Base-by-base conservation (phyloP, 2,329 filamentous ascomycete genomes). In the Aspergillus arachidicola region DNA sequence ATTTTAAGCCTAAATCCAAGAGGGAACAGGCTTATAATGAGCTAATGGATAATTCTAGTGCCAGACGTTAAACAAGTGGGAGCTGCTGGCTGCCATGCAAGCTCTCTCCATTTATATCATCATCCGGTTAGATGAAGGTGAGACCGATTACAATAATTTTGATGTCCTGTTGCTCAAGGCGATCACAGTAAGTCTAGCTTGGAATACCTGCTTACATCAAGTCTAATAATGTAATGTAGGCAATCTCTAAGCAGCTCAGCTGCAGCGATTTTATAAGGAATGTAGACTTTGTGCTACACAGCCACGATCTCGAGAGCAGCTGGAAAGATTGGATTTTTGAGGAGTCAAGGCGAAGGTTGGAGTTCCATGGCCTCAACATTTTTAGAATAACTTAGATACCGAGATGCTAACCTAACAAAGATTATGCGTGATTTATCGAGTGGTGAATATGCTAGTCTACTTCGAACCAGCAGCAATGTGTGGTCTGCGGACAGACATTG, bases 51-150 rank as follows among this genome's bases (percentile, higher is more conserved):
- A 43, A 12, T 43, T 2, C 3, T 41, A 57, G 55, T 3, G 23
- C 45, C 28, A 1, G 32, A 41, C 21, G 38, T 28, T 57, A 1
- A 41, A 57, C 16, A 28, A 71, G 60, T 81, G 79, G 77, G 76
- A 76, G 59, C 53, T 80, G 2, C 73, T 83, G 56, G 76, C 78
- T 60, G 76, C 75, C 16, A 77, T 82, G 74, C 81, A 83, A 68
- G 79, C 81, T 2, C 70, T 83, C 3, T 75, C 73, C 1, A 77
- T 83, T 16, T 83, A 83, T 64, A 76, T 80, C 38, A 69, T 83
- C 6, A 68, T 81, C 7, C 70, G 80, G 23, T 43, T 83, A 32
- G 75, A 79, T 55, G 80, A 84, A 72, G 80, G 80, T 46, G 78
- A 81, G 67, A 82, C 76, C 1, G 75, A 80, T 1, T 57, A 81